Percentiles rank a stretch among this genome's conserved stretches.
Evolutionary conservation across 306 rosid species (phyloP).

Genomic region (Carpinus fangiana): DNA sequence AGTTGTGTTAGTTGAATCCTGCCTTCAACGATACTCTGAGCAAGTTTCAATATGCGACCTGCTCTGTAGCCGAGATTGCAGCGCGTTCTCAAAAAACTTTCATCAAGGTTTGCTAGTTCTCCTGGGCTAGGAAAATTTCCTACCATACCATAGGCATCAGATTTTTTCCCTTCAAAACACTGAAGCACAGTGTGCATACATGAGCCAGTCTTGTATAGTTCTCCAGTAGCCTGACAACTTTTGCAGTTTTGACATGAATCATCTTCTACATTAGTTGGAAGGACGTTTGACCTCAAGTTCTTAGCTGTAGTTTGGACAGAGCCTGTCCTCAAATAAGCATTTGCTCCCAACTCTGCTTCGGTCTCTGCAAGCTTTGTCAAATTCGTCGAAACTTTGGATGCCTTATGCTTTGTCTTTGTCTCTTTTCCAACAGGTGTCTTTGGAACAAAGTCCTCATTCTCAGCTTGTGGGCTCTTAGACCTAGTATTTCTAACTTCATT

Average conservation of each 20-base stretch:
- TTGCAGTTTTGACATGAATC: constrained; percentile 10
- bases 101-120: constrained; percentile 46
- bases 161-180: constrained; percentile 17
- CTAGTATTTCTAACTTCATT: background rate
- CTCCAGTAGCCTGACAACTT: constrained; percentile 4
- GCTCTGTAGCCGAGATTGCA: constrained; percentile 62
- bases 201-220: constrained; percentile 10
- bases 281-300: background rate
- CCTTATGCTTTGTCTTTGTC: constrained; percentile 10
- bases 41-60: constrained; percentile 42
- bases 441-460: constrained; percentile 29
- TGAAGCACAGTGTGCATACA: background rate
- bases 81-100: constrained; percentile 39
- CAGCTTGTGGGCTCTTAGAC: constrained; percentile 11
- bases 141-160: constrained; percentile 5
- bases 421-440: constrained; percentile 45
- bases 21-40: constrained; percentile 43
- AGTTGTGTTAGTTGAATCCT: constrained; percentile 40
- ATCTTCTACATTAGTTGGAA: constrained; percentile 20
- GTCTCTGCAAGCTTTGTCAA: constrained; percentile 10
- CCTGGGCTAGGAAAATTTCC: constrained; percentile 52
- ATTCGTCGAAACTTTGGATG: constrained; percentile 13
- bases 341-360: constrained; percentile 27
- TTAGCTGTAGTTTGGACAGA: background rate
- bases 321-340: constrained; percentile 11